phyloP scores from a whole-genome alignment of 441 rosid genomes.

The Populus trichocarpa region DNA sequence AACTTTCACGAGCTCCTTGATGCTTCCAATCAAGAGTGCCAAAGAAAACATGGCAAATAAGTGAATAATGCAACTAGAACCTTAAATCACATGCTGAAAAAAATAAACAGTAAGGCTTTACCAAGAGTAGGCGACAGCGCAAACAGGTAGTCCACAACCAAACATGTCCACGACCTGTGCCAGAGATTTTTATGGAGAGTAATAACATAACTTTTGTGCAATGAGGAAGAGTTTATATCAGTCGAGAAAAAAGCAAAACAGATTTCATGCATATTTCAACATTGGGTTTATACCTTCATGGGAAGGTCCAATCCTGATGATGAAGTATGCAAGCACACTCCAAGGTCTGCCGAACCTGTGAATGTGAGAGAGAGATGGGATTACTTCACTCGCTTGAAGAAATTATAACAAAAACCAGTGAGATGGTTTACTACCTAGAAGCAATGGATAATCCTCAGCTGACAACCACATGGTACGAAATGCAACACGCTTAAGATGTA shows the following conservation, averaged over 20 bases:
- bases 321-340: slow-evolving; percentile 97
- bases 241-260: neutral
- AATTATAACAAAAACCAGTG: neutral
- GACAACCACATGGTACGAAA: slow-evolving; percentile 97
- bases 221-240: neutral
- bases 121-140: slow-evolving; percentile 96
- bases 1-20: slow-evolving; percentile 77
- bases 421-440: slow-evolving; percentile 50
- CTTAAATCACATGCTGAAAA: neutral
- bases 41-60: slow-evolving; percentile 1
- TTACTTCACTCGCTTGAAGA: slow-evolving; percentile 2
- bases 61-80: slow-evolving; percentile 3
- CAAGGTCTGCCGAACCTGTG: slow-evolving; percentile 89
- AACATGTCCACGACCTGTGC: slow-evolving; percentile 95
- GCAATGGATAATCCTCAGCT: slow-evolving; percentile 94
- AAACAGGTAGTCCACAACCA: slow-evolving; percentile 98
- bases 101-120: slow-evolving; percentile 23
- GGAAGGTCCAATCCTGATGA: slow-evolving; percentile 99
- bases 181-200: neutral
- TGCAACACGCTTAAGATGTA: slow-evolving; percentile 85
- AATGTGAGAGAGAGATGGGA: slow-evolving; percentile 1
- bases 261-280: neutral
- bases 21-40: slow-evolving; percentile 42
- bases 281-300: slow-evolving; percentile 62
- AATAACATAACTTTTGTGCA: neutral